These are phyloP conservation scores for Trametes coccinea DNA, from an alignment of 768 basidiomycete genomes.

Conservation along the genomic window DNA sequence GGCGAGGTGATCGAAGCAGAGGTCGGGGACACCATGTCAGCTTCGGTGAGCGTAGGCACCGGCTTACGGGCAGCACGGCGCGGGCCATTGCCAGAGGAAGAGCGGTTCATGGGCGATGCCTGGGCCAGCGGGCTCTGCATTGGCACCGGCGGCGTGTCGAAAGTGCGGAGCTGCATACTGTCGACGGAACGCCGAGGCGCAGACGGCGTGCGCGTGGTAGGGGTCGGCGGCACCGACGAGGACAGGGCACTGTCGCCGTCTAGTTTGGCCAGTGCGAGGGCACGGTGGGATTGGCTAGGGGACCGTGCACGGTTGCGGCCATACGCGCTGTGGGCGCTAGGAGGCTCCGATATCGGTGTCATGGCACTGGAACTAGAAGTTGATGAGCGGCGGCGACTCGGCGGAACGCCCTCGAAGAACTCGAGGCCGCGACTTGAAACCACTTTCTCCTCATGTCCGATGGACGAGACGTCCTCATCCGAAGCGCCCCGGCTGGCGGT, in stretches of 20 bases:
- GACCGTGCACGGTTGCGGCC: conserved; percentile 10
- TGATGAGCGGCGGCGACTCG: conserved; percentile 15
- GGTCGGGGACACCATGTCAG: conserved; percentile 2
- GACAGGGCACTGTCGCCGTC: conserved; percentile 10
- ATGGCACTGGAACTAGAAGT: not conserved
- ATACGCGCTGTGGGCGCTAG: not conserved
- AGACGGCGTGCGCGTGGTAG: conserved; percentile 11
- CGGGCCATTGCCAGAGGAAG: conserved; percentile 12
- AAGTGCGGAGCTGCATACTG: conserved; percentile 11
- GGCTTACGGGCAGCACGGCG: conserved; percentile 26
- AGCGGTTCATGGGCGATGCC: conserved; percentile 13
- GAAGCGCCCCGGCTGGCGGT: conserved; percentile 11
- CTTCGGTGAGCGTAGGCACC: conserved; percentile 23
- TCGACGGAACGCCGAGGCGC: conserved; percentile 13
- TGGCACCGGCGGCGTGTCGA: not conserved
- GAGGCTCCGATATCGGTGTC: conserved; percentile 10
- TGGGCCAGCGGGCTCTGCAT: conserved; percentile 5
- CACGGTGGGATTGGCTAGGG: conserved; percentile 16
- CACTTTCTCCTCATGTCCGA: conserved; percentile 17
- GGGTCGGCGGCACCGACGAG: conserved; percentile 2
- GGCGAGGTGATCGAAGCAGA: not conserved
- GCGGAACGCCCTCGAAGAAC: conserved; percentile 20
- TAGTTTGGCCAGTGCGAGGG: conserved; percentile 20
- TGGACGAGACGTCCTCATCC: conserved; percentile 16
- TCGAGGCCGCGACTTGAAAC: conserved; percentile 4